A percentile compares a stretch with the other conserved stretches of the same genome.
These are phyloP conservation scores for Volvox africanus DNA, from an alignment of 139 green algal genomes.

Conservation along the genomic window DNA sequence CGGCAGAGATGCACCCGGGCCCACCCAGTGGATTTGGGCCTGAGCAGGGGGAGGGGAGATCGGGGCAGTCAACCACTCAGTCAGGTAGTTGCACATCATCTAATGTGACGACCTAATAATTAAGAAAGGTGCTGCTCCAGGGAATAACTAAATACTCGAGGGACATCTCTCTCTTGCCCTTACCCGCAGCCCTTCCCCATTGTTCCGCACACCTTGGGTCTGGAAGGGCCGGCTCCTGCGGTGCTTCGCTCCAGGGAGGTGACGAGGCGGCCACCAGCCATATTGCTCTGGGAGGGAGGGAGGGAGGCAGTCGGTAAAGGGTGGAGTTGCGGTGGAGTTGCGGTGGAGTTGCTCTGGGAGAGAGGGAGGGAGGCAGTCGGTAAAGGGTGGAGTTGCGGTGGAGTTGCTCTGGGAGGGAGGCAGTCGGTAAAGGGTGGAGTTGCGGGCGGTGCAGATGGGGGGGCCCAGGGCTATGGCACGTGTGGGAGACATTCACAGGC, in stretches of 20 bases:
- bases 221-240: background rate
- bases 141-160: too few species aligned
- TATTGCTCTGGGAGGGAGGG: background rate
- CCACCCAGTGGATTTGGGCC: conserved; percentile 30
- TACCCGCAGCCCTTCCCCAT: background rate
- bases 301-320: background rate
- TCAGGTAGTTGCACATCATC: too few species aligned
- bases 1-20: background rate
- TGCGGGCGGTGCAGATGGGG: too few species aligned
- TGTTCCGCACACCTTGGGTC: conserved; percentile 8
- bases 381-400: too few species aligned
- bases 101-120: too few species aligned
- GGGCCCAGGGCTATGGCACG: too few species aligned
- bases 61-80: background rate
- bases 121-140: too few species aligned
- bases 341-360: background rate
- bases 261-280: background rate
- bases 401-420: too few species aligned
- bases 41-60: background rate
- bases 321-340: too few species aligned
- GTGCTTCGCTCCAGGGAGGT: background rate
- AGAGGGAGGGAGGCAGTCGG: background rate
- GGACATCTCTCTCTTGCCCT: too few species aligned
- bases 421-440: too few species aligned
- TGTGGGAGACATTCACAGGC: too few species aligned